These are phyloP conservation scores for Paecilomyces variotii DNA, from an alignment of 2,329 filamentous ascomycete genomes.

Conservation along the genomic window DNA sequence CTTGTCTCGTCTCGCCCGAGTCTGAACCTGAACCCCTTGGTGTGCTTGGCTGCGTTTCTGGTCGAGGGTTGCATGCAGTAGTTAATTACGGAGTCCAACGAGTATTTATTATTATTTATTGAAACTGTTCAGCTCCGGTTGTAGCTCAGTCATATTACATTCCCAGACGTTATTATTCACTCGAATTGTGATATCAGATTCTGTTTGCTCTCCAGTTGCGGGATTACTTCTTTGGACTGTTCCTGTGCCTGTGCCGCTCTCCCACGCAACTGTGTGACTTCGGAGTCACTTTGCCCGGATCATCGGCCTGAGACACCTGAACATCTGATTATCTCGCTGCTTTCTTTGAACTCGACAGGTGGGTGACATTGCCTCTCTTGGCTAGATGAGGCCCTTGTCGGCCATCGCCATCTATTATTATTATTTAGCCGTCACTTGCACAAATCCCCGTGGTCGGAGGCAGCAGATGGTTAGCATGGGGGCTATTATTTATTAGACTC, in stretches of 20 bases:
- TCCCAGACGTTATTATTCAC: too few relatives aligned
- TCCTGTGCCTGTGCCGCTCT: not conserved
- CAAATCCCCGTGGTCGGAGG: constrained; percentile 9
- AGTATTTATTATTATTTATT: not conserved
- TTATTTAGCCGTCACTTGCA: constrained; percentile 1
- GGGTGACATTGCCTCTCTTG: constrained; percentile 6
- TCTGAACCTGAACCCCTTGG: not conserved
- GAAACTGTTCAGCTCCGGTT: not conserved
- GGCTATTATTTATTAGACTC: constrained; percentile 5
- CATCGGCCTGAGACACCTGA: not conserved
- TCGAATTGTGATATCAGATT: too few relatives aligned
- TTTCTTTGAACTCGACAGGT: not conserved
- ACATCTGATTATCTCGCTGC: not conserved
- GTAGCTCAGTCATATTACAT: too few relatives aligned
- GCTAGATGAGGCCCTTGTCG: not conserved
- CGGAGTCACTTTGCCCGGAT: not conserved
- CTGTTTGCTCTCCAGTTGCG: not conserved
- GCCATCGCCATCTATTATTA: not conserved
- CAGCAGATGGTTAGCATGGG: constrained; percentile 4
- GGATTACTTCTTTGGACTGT: not conserved
- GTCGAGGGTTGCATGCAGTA: not conserved
- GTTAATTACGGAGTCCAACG: too few relatives aligned
- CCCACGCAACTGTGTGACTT: not conserved
- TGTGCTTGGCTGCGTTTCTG: not conserved
- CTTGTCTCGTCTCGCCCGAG: not conserved